phyloP scores from a whole-genome alignment of 2,329 filamentous ascomycete genomes.

The Pseudocercospora macadamiae region DNA sequence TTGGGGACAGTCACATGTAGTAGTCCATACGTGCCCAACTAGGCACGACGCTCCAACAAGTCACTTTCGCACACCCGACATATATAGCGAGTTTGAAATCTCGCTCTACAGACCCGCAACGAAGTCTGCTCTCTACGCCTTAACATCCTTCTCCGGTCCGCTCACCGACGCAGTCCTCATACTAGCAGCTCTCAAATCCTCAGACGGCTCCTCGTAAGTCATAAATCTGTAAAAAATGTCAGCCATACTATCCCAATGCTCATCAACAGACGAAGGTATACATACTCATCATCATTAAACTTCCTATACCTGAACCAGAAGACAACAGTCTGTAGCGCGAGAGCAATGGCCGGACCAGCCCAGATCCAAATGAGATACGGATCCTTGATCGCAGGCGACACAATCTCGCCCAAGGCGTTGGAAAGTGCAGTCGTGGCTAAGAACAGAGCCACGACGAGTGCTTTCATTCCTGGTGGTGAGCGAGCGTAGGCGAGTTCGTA shows the following conservation, averaged over 20 bases:
- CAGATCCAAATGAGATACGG: slow-evolving; percentile 50
- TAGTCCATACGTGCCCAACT: no score
- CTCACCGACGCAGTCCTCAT: not conserved
- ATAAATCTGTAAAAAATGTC: not conserved
- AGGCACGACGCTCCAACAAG: no score
- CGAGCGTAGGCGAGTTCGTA: slow-evolving; percentile 52
- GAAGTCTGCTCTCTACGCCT: not conserved
- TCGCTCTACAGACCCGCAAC: no score
- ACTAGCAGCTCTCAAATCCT: not conserved
- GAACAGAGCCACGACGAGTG: slow-evolving; percentile 41
- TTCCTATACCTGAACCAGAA: slow-evolving; percentile 53
- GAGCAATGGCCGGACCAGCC: slow-evolving; percentile 43
- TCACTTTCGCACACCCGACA: no score
- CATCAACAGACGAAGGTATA: not conserved
- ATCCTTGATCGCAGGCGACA: slow-evolving; percentile 50
- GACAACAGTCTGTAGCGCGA: slow-evolving; percentile 51
- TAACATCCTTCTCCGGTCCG: not conserved
- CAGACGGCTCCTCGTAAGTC: slow-evolving; percentile 2
- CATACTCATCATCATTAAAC: slow-evolving; percentile 39
- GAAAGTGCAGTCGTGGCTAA: slow-evolving; percentile 46
- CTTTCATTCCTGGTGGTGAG: slow-evolving; percentile 47
- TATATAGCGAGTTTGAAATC: no score
- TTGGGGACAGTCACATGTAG: no score
- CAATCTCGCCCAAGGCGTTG: slow-evolving; percentile 46
- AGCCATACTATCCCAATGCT: not conserved